A percentile compares a stretch with the other conserved stretches of the same genome.
These are phyloP conservation scores for Tolypocladium ovalisporum DNA, from an alignment of 2,329 filamentous ascomycete species.

Conservation along the genomic window DNA sequence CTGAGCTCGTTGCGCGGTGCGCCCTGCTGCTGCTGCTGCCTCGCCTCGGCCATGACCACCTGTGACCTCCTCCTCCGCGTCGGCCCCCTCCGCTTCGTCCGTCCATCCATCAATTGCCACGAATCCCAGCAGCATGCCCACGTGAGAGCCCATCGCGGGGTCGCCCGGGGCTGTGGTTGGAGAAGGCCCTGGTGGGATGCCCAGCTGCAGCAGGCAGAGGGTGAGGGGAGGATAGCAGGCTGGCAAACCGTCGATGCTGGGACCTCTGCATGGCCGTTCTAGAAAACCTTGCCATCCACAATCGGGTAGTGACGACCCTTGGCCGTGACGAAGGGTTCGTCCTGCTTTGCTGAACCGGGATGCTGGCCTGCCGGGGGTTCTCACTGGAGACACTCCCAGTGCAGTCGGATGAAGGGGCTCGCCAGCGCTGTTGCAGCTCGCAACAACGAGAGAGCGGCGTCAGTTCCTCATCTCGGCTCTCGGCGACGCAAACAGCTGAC, in stretches of 20 bases:
- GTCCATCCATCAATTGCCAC: conserved; percentile 7
- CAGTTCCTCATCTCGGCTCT: background rate
- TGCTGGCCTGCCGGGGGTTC: background rate
- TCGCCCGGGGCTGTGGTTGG: conserved; percentile 4
- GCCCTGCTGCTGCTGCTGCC: background rate
- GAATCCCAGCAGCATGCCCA: conserved; percentile 4
- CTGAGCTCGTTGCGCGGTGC: background rate
- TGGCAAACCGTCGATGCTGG: background rate
- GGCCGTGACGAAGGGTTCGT: background rate
- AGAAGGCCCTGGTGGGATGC: background rate
- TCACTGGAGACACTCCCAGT: background rate
- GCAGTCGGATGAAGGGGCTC: background rate
- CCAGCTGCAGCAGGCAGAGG: background rate
- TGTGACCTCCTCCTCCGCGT: background rate
- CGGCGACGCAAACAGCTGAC: background rate
- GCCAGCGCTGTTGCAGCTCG: background rate
- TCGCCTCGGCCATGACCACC: background rate
- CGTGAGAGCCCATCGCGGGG: conserved; percentile 8
- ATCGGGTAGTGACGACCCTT: background rate
- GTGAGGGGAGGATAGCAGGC: background rate
- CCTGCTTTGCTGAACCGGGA: background rate
- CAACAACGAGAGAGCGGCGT: too few relatives aligned
- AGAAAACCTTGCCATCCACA: background rate
- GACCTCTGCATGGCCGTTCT: background rate
- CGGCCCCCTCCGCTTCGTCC: background rate